A percentile compares a stretch with the other conserved stretches of the same genome.
Conservation (phyloP, 345 rosid genomes). For the Eucalyptus caleyi region DNA sequence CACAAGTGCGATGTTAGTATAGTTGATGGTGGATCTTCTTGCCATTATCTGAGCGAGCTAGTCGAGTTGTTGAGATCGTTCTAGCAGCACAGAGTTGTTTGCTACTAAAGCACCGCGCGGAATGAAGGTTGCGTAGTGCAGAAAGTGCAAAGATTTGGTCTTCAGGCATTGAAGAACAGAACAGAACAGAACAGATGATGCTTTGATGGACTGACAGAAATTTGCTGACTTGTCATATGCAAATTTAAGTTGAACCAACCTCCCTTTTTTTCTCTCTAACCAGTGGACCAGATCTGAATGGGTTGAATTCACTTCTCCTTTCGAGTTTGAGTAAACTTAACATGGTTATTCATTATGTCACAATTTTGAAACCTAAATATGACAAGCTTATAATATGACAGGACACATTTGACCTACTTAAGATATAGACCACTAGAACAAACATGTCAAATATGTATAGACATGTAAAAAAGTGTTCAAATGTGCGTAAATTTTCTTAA, state of each 20-base stretch:
- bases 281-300: not conserved
- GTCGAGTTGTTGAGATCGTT: conserved; percentile 7
- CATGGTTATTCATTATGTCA: not conserved
- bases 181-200: not conserved
- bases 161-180: not conserved
- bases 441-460: not conserved
- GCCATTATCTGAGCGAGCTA: conserved; percentile 1
- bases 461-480: not conserved
- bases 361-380: not conserved
- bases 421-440: not conserved
- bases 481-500: not conserved
- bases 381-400: not conserved
- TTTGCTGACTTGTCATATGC: not conserved
- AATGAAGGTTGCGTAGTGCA: not conserved
- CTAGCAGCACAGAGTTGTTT: not conserved
- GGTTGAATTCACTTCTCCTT: not conserved
- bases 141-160: not conserved
- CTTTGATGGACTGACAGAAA: not conserved
- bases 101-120: not conserved
- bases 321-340: not conserved
- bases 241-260: not conserved
- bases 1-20: conserved; percentile 2
- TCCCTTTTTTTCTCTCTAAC: not conserved
- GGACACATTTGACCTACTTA: not conserved
- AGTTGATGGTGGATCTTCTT: conserved; percentile 9